Evolutionary conservation across 2,329 filamentous ascomycete species (phyloP), one percentile per base, ranked within the genome.

Genomic region (Nannizziopsis barbatae): DNA sequence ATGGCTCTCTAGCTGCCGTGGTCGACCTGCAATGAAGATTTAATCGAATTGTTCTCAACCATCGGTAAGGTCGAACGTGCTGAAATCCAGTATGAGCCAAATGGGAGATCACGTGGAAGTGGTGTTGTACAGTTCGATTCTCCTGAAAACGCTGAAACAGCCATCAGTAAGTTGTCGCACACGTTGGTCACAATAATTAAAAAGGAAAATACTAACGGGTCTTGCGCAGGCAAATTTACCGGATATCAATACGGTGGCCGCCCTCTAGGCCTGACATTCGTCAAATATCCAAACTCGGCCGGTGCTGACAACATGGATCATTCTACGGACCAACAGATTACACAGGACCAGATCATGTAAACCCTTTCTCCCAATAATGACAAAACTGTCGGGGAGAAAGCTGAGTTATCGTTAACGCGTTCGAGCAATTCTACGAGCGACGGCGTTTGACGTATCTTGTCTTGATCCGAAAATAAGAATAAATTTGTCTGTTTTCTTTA

Each of bases 281-380:
- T 95, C 72, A 93, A 92, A 69, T 96, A 96, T 68, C 73, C 86
- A 56, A 90, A 83, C 63, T 74, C 78, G 46, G 75, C 79, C 36
- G 74, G 74, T 43, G 72, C 70, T 54, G 83, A 89, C 55, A 76
- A 74, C 57, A 95, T 95, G 87, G 89, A 95, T 57, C 86, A 82
- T 31, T 81, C 87, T 53, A 72, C 74, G 20, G 50, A 50, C 5
- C 36, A 40, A 15, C 15, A 47, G 5, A 70, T 94, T 63, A 94
- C 88, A n/a, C 92, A 96, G 69, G 90, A 96, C 64, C 89, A 96
- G 73, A 95, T 96, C 70, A 95, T 96, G 89, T 96, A 71, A 71
- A 30, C 10, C 31, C 35, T 20, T 22, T 6, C 6, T n/a, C 20
- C 3, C 36, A 33, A 15, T 9, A 40, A 40, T 14, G 5, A 5